phyloP scores from a whole-genome alignment of 768 basidiomycete species.

The Leccinum broughii region DNA sequence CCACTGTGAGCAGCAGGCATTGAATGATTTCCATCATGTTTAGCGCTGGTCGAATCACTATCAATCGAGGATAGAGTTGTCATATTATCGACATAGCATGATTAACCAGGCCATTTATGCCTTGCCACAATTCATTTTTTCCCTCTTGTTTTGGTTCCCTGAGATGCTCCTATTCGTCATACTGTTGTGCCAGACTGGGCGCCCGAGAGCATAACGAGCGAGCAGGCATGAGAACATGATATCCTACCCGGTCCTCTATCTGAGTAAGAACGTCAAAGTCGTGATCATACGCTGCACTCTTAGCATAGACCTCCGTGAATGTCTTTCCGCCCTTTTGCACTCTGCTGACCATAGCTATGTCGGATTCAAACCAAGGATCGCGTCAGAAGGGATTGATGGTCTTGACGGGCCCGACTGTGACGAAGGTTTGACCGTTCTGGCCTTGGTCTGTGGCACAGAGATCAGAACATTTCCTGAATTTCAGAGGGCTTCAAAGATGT shows the following conservation, averaged over 20 bases:
- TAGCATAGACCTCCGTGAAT: conserved; percentile 84
- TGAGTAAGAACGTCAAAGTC: conserved; percentile 81
- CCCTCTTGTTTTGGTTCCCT: conserved; percentile 38
- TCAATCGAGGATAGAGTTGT: too few species aligned
- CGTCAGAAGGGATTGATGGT: conserved; percentile 31
- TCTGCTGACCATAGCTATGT: conserved; percentile 81
- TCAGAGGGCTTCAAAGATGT: too few species aligned
- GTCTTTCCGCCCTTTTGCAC: conserved; percentile 83
- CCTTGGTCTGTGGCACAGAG: too few species aligned
- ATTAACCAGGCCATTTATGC: too few species aligned
- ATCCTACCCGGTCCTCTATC: conserved; percentile 79
- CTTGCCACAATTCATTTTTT: too few species aligned
- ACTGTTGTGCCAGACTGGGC: conserved; percentile 83
- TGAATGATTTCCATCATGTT: neutral
- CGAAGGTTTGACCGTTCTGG: too few species aligned
- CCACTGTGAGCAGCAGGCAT: neutral
- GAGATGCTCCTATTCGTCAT: conserved; percentile 75
- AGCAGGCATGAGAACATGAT: neutral
- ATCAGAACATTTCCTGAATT: too few species aligned
- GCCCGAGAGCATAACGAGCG: conserved; percentile 51
- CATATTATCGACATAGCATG: too few species aligned
- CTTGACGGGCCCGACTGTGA: too few species aligned
- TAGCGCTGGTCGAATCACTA: neutral
- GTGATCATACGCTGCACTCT: conserved; percentile 73
- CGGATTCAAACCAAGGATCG: conserved; percentile 77